Conservation (phyloP, 202 grass and related monocot species). For the Elaeis oleifera region DNA sequence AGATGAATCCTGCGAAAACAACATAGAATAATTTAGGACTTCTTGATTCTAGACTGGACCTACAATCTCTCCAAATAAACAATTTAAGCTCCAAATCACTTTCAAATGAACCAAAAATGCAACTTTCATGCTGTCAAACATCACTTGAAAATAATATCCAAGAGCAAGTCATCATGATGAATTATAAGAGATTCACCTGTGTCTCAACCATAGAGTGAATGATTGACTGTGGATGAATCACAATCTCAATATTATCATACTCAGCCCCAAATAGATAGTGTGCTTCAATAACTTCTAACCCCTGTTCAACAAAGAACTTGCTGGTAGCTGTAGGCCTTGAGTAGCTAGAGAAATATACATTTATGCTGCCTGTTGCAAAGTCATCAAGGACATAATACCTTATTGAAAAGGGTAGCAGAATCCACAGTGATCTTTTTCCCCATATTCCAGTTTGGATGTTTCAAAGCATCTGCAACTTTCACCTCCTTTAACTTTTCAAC, state of each 20-base stretch:
- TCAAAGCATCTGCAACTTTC: slow-evolving; percentile 93
- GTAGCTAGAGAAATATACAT: neutral
- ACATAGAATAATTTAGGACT: slow-evolving; percentile 12
- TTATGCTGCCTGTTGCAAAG: neutral
- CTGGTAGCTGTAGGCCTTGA: neutral
- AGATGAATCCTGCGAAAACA: slow-evolving; percentile 76
- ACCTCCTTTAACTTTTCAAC: slow-evolving; percentile 82
- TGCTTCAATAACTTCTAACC: slow-evolving; percentile 97
- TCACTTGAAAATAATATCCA: neutral
- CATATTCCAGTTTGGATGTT: slow-evolving; percentile 98
- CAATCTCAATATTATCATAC: slow-evolving; percentile 89
- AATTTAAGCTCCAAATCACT: too few relatives aligned
- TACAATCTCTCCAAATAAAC: too few relatives aligned
- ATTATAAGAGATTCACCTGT: slow-evolving; percentile 47
- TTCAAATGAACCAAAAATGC: too few relatives aligned
- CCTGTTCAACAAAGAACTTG: slow-evolving; percentile 38
- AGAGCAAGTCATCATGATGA: neutral
- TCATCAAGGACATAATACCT: slow-evolving; percentile 34
- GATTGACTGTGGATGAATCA: slow-evolving; percentile 96
- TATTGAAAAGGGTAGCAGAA: slow-evolving; percentile 98
- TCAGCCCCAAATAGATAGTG: slow-evolving; percentile 93
- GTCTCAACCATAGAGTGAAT: slow-evolving; percentile 99
- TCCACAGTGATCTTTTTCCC: slow-evolving; percentile 99
- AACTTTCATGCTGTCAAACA: too few relatives aligned
- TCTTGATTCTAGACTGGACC: too few relatives aligned